Percentiles rank a stretch among this genome's conserved stretches.
Conservation (phyloP, 345 rosid genomes). For the Populus simonii region DNA sequence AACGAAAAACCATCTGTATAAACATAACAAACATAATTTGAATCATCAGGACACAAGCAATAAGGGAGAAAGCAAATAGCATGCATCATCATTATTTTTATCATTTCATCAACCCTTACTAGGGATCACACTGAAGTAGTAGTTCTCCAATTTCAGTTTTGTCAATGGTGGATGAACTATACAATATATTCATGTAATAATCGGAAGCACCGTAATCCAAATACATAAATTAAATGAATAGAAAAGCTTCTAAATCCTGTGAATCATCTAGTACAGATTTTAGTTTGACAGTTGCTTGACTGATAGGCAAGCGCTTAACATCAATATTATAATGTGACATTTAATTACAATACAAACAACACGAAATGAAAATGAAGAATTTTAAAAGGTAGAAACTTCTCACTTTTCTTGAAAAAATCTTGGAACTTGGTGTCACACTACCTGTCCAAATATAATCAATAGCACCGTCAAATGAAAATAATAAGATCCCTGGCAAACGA, state of each 20-base stretch:
- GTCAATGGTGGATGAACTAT: background rate
- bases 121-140: background rate
- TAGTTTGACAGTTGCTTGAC: background rate
- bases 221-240: background rate
- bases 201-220: background rate
- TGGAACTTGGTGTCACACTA: background rate
- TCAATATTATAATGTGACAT: background rate
- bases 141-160: background rate
- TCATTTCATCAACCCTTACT: background rate
- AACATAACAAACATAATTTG: background rate
- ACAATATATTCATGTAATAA: background rate
- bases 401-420: background rate
- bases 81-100: background rate
- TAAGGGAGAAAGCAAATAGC: background rate
- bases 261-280: background rate
- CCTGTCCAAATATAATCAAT: background rate
- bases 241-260: background rate
- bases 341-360: background rate
- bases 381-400: background rate
- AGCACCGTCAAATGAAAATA: background rate
- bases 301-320: background rate
- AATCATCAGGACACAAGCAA: background rate
- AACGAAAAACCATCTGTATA: background rate
- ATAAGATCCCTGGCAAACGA: background rate
- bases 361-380: no score